phyloP scores from a whole-genome alignment of 768 basidiomycete species.

The Pholiota conissans region DNA sequence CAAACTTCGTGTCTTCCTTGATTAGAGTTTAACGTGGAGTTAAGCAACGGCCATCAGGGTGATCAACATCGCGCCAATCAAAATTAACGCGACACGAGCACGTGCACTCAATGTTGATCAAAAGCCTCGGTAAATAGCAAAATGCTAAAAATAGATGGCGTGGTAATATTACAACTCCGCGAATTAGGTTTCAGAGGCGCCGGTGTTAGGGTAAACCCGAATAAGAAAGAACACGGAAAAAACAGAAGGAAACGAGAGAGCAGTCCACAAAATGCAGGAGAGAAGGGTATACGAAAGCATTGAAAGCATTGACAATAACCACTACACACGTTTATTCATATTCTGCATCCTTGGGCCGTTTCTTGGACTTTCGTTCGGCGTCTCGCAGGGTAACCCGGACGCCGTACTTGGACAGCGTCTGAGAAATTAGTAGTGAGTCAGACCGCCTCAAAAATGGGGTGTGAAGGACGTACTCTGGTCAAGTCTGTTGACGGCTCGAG shows the following conservation, averaged over 20 bases:
- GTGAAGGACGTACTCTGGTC: constrained; percentile 50
- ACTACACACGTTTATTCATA: constrained; percentile 2
- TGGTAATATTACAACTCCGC: constrained; percentile 11
- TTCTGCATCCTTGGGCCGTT: constrained; percentile 21
- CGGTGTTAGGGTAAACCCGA: constrained; percentile 12
- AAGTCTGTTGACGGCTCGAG: constrained; percentile 67
- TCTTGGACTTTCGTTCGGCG: constrained; percentile 39
- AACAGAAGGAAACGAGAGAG: background rate
- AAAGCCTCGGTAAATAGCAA: background rate
- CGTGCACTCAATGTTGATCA: background rate
- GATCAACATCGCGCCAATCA: constrained; percentile 1
- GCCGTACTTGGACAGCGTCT: constrained; percentile 39
- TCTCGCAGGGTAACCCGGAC: constrained; percentile 42
- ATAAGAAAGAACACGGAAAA: constrained; percentile 4
- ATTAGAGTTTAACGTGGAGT: too few species aligned
- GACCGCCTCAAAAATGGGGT: background rate
- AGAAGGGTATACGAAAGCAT: constrained; percentile 1
- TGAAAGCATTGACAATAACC: background rate
- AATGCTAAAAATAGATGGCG: background rate
- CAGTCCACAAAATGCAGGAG: background rate
- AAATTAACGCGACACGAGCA: background rate
- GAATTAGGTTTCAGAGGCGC: constrained; percentile 6
- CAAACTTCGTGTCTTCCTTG: background rate
- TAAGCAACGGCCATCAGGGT: too few species aligned
- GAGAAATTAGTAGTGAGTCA: background rate